Evolutionary conservation across 495 filamentous ascomycete genomes (phyloP).

Genomic region (Aspergillus haitiensis): DNA sequence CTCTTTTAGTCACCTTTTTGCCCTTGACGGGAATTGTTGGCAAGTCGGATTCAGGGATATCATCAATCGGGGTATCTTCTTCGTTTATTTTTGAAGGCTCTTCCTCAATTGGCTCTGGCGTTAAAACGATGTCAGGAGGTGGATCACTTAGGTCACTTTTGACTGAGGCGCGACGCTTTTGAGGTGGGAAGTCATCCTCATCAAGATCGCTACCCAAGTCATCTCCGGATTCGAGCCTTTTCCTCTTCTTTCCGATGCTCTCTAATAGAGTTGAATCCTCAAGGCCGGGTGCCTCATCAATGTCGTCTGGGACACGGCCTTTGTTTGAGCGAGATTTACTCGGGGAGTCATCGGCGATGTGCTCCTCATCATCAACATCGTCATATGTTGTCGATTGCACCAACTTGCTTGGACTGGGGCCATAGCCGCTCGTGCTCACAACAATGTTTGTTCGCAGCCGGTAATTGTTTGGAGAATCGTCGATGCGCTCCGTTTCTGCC

Average conservation of each 20-base stretch:
- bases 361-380: slow-evolving; percentile 44
- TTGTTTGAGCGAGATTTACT: slow-evolving; percentile 43
- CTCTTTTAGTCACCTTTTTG: slow-evolving; percentile 43
- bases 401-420: slow-evolving; percentile 69
- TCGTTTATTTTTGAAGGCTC: slow-evolving; percentile 36
- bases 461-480: slow-evolving; percentile 81
- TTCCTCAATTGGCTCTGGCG: slow-evolving; percentile 37
- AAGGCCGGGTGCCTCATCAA: slow-evolving; percentile 31
- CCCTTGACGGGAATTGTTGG: slow-evolving; percentile 32
- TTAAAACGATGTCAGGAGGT: slow-evolving; percentile 31
- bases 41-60: slow-evolving; percentile 39
- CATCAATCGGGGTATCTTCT: slow-evolving; percentile 41
- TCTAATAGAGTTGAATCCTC: slow-evolving; percentile 38
- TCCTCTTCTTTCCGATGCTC: slow-evolving; percentile 47
- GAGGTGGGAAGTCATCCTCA: slow-evolving; percentile 46
- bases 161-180: slow-evolving; percentile 48
- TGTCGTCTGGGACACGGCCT: slow-evolving; percentile 28
- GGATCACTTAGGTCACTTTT: slow-evolving; percentile 48
- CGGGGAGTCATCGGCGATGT: slow-evolving; percentile 40
- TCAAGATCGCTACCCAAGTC: slow-evolving; percentile 43
- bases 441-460: slow-evolving; percentile 61
- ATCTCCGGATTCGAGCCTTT: slow-evolving; percentile 44
- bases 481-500: slow-evolving; percentile 93
- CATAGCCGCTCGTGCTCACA: slow-evolving; percentile 49
- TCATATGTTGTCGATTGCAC: slow-evolving; percentile 51